These are phyloP conservation scores for Macaranga tanarius DNA, from an alignment of 441 rosid genomes.

Conservation along the genomic window DNA sequence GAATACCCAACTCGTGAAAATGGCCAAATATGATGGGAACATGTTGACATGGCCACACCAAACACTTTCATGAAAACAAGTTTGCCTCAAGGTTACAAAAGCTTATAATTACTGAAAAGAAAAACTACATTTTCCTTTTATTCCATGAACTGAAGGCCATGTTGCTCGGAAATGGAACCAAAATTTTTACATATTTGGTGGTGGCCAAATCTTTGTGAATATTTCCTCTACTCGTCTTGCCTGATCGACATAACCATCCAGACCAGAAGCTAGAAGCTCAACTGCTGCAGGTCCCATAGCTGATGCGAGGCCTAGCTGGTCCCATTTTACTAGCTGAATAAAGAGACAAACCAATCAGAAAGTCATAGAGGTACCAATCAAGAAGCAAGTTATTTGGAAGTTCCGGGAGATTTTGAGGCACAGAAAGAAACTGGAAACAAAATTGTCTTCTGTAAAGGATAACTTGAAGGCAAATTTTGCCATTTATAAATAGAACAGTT, in stretches of 20 bases:
- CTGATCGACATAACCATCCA: conserved; percentile 72
- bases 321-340: conserved; percentile 72
- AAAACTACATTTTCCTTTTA: conserved; percentile 25
- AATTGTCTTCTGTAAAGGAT: background rate
- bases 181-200: conserved; percentile 70
- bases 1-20: too few relatives aligned
- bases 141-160: conserved; percentile 21
- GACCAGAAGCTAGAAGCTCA: conserved; percentile 77
- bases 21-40: too few relatives aligned
- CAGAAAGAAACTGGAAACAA: background rate
- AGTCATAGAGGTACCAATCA: background rate
- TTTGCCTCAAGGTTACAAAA: too few relatives aligned
- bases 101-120: background rate
- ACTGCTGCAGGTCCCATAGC: conserved; percentile 93
- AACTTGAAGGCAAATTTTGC: background rate
- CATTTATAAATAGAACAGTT: background rate
- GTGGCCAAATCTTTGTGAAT: conserved; percentile 94
- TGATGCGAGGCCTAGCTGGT: conserved; percentile 75
- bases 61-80: too few relatives aligned
- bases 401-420: background rate
- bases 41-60: too few relatives aligned
- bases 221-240: conserved; percentile 72
- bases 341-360: conserved; percentile 18
- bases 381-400: background rate
- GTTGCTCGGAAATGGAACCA: conserved; percentile 11